These are phyloP conservation scores for Elymus sibiricus DNA, from an alignment of 176 grass and related monocot genomes.

Conservation along the genomic window DNA sequence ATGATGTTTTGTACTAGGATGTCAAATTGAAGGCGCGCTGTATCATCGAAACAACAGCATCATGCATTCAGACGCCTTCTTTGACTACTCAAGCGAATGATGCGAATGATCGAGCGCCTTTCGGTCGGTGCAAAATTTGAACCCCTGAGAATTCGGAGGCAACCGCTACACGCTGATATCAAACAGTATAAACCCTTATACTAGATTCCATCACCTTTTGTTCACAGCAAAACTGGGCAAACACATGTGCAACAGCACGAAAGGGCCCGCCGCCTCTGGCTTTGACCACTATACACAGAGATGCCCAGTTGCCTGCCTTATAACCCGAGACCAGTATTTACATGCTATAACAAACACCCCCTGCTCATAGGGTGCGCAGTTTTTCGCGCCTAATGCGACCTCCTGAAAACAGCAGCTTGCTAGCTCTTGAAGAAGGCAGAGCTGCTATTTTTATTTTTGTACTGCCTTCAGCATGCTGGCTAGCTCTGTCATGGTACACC, in stretches of 20 bases:
- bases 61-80: neutral
- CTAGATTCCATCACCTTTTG: neutral
- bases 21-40: neutral
- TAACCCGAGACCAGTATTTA: conserved; percentile 39
- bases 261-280: conserved; percentile 51
- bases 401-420: neutral
- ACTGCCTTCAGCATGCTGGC: neutral
- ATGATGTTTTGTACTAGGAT: neutral
- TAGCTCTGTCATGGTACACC: neutral
- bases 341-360: conserved; percentile 28
- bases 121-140: neutral
- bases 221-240: conserved; percentile 23
- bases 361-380: conserved; percentile 18
- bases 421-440: neutral
- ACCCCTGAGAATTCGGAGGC: neutral
- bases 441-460: neutral
- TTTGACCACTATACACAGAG: conserved; percentile 57
- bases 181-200: conserved; percentile 22
- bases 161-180: neutral
- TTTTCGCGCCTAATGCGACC: neutral
- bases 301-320: conserved; percentile 34
- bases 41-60: neutral
- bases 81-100: no score
- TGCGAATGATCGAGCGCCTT: no score
- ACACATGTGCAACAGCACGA: conserved; percentile 16